Evolutionary conservation across 1,284 basidiomycete species (phyloP).

Genomic region (Cutaneotrichosporon cavernicola): DNA sequence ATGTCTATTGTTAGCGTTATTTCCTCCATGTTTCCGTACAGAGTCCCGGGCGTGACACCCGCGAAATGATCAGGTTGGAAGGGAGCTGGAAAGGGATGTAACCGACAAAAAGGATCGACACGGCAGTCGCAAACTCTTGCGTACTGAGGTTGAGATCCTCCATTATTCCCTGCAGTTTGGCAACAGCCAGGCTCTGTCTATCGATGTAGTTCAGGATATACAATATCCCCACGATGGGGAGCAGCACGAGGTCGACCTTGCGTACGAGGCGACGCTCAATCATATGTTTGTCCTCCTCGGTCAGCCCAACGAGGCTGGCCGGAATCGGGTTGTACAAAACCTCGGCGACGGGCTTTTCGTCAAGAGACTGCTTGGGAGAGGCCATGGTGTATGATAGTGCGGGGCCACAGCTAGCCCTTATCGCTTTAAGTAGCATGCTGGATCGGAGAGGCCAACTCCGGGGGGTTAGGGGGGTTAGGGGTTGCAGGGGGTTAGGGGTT

Average conservation of each 20-base stretch:
- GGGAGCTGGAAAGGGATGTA: slow-evolving; percentile 20
- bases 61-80: slow-evolving; percentile 27
- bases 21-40: slow-evolving; percentile 23
- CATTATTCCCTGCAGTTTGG: slow-evolving; percentile 43
- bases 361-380: too few relatives aligned
- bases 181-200: slow-evolving; percentile 29
- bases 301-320: slow-evolving; percentile 29
- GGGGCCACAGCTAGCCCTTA: too few relatives aligned
- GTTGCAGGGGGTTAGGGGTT: too few relatives aligned
- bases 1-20: slow-evolving; percentile 20
- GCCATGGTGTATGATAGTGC: too few relatives aligned
- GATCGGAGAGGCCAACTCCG: too few relatives aligned
- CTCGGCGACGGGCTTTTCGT: too few relatives aligned
- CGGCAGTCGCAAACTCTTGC: slow-evolving; percentile 42
- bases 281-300: slow-evolving; percentile 31
- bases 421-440: too few relatives aligned
- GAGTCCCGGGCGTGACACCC: slow-evolving; percentile 36
- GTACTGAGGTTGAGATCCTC: slow-evolving; percentile 35
- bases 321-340: not conserved
- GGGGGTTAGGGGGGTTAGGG: too few relatives aligned
- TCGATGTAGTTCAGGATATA: slow-evolving; percentile 22
- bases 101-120: slow-evolving; percentile 51
- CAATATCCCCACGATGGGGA: slow-evolving; percentile 16
- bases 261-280: slow-evolving; percentile 32
- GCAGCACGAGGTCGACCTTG: slow-evolving; percentile 31